Evolutionary conservation across 495 filamentous ascomycete genomes (phyloP).

Genomic region (Coniosporium apollinis): DNA sequence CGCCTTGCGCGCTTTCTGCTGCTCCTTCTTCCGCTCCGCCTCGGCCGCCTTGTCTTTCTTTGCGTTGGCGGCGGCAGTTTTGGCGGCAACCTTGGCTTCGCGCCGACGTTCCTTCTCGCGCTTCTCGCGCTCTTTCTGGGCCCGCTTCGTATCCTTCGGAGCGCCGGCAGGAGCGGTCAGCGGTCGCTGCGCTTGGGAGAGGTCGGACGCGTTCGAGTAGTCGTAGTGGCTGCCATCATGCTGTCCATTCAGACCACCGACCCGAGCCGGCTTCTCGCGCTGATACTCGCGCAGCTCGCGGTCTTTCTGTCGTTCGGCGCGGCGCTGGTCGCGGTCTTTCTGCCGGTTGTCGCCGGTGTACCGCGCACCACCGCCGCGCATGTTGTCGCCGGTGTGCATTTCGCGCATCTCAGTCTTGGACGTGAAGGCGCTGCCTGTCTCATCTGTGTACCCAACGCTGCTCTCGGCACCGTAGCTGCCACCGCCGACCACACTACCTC

Average conservation of each 20-base stretch:
- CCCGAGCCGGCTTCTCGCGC: conserved; percentile 63
- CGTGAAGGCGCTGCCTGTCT: too few species aligned
- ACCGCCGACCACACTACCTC: conserved; percentile 46
- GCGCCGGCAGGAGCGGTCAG: conserved; percentile 28
- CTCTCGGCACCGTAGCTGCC: background rate
- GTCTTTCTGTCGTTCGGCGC: conserved; percentile 29
- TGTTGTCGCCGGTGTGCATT: conserved; percentile 10
- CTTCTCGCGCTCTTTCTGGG: conserved; percentile 13
- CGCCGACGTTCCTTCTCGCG: too few species aligned
- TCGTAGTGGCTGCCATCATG: conserved; percentile 59
- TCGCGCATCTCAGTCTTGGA: conserved; percentile 6
- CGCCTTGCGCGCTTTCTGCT: conserved; percentile 11
- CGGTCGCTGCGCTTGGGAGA: conserved; percentile 39
- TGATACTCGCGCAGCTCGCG: conserved; percentile 66
- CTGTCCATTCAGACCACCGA: conserved; percentile 70
- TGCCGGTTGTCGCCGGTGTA: conserved; percentile 4
- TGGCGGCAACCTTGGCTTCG: conserved; percentile 1
- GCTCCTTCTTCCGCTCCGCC: conserved; percentile 13
- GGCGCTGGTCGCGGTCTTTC: background rate
- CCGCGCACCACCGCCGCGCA: conserved; percentile 12
- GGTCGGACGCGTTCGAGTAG: conserved; percentile 32
- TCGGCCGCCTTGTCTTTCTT: conserved; percentile 9
- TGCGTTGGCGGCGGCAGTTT: conserved; percentile 7
- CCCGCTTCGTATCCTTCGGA: conserved; percentile 3
- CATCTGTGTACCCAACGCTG: background rate